These are phyloP conservation scores for Carex cristatella DNA, from an alignment of 176 grass and related monocot genomes.

Conservation along the genomic window DNA sequence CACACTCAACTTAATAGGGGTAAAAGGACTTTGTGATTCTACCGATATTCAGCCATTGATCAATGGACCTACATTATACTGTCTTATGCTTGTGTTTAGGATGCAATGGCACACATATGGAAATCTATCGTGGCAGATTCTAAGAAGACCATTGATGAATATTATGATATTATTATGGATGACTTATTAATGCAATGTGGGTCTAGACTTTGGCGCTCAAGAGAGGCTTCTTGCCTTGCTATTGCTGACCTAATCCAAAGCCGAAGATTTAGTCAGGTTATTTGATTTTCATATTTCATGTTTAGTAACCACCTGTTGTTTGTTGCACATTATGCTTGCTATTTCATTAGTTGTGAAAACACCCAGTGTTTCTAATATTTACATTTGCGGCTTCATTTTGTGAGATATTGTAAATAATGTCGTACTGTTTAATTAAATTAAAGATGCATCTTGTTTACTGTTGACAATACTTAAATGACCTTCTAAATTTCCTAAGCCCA, in stretches of 20 bases:
- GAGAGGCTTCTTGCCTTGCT: constrained; percentile 97
- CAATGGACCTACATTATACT: background rate
- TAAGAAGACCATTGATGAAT: constrained; percentile 89
- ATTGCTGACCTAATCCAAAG: constrained; percentile 95
- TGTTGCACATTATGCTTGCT: constrained; percentile 12
- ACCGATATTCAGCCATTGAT: background rate
- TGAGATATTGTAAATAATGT: background rate
- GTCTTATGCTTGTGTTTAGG: constrained; percentile 36
- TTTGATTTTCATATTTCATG: background rate
- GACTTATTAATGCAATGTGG: constrained; percentile 94
- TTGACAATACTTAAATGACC: background rate
- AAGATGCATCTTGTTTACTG: background rate
- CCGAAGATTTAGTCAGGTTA: constrained; percentile 79
- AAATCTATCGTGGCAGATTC: constrained; percentile 92
- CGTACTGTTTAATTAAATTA: background rate
- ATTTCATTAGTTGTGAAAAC: background rate
- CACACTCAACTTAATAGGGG: background rate
- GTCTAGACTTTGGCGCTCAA: constrained; percentile 93
- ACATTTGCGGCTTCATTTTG: background rate
- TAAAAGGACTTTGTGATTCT: background rate
- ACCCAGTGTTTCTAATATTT: background rate
- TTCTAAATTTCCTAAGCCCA: background rate
- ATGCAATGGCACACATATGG: constrained; percentile 99
- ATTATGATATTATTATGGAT: constrained; percentile 77
- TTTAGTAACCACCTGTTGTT: constrained; percentile 1